Conservation (phyloP, 2,329 filamentous ascomycete species). For the Aspergillus niger region DNA sequence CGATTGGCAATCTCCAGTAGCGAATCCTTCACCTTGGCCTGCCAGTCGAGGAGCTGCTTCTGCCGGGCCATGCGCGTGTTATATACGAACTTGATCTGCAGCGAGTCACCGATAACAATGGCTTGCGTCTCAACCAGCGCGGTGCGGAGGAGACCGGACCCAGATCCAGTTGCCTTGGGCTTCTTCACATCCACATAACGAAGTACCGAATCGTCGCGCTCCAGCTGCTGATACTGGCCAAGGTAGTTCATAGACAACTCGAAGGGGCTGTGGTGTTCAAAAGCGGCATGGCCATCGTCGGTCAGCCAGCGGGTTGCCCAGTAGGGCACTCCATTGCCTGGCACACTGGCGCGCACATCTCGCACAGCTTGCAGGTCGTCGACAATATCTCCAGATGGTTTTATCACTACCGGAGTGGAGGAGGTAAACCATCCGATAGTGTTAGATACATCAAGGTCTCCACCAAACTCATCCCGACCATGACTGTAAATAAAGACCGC, state of each 20-base stretch:
- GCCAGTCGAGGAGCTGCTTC: not conserved
- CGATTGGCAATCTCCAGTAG: not conserved
- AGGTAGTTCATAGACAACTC: not conserved
- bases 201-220: not conserved
- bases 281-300: not conserved
- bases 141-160: constrained; percentile 48
- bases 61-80: not conserved
- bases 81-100: not conserved
- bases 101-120: not conserved
- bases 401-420: not conserved
- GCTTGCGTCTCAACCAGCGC: not conserved
- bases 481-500: constrained; percentile 27
- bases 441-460: constrained; percentile 20
- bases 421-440: constrained; percentile 31
- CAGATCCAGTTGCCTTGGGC: constrained; percentile 17
- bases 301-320: constrained; percentile 2
- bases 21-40: not conserved
- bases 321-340: not conserved
- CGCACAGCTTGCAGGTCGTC: constrained; percentile 1
- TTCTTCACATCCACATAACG: not conserved
- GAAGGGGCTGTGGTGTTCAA: not conserved
- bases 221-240: not conserved
- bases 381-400: constrained; percentile 8
- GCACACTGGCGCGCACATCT: not conserved
- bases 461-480: constrained; percentile 24